Base-by-base conservation (phyloP, 1,284 basidiomycete genomes). In the Sanghuangporus baumii region DNA sequence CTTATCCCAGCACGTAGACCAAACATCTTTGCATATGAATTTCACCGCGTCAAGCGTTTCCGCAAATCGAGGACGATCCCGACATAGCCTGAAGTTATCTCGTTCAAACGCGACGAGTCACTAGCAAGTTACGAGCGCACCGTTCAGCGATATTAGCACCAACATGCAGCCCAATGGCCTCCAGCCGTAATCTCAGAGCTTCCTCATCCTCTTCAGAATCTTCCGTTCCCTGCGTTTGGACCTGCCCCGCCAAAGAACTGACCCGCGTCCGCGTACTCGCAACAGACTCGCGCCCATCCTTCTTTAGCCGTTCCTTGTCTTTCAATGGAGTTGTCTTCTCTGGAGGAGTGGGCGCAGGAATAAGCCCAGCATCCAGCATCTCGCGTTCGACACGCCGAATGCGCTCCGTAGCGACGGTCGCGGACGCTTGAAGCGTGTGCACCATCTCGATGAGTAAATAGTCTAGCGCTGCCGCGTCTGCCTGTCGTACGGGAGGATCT, bases 21-120 rank as follows among this genome's bases (percentile, higher is more conserved):
- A 95, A n/a, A 97, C 78, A 66, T 98, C 95, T 72, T 98, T 98
- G 79, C 95, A 98, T 65, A 98, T 82, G 71, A 97, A 97, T 74
- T 98, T 98, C 76, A 98, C 88, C 14, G 86, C 87, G 68, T 98
- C 95, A 8, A 98, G 80, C 1, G 94, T 92, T 68, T 95, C 89
- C 0, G 84, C 75, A 67, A 96, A 91, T 51, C 91, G 80, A 37
- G 86, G 78, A 65, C 88, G 80, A 63, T 93, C 88, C 36, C 88
- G 83, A 69, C 87, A 89, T 64, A 96, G 73, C 65, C 92, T 94
- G 70, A 52, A 8, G 4, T 48, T 38, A 20, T 56, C 41, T n/a
- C 34, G 57, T 38, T 37, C 38, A 58, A 40, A 36, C n/a, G 14
- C 6, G 12, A 14, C 1, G 16, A 50, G 14, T 5, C 23, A 38